Conservation (phyloP, 2,329 filamentous ascomycete species). For the Aaosphaeria pasadenensis region DNA sequence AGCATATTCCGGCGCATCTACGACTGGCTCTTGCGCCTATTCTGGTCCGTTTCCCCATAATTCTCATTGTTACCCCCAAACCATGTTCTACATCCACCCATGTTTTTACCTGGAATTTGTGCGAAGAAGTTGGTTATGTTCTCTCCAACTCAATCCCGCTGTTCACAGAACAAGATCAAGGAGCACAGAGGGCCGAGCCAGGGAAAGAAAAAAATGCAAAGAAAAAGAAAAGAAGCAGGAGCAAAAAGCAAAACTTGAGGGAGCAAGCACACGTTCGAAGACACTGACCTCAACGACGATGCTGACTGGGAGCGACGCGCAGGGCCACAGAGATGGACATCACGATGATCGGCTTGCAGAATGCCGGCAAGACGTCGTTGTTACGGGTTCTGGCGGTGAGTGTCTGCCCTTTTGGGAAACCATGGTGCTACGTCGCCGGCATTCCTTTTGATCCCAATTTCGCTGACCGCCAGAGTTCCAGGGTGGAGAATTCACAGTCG, state of each 20-base stretch:
- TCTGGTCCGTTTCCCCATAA: constrained; percentile 67
- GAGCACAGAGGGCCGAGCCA: too few relatives aligned
- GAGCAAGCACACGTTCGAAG: constrained; percentile 4
- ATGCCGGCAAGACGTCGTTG: constrained; percentile 95
- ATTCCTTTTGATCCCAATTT: constrained; percentile 12
- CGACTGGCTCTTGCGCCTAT: constrained; percentile 96
- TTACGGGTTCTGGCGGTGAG: constrained; percentile 92
- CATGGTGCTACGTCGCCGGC: constrained; percentile 22
- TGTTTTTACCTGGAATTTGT: too few relatives aligned
- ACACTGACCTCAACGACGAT: constrained; percentile 1
- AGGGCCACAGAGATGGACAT: constrained; percentile 99
- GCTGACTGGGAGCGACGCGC: constrained; percentile 19
- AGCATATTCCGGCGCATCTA: constrained; percentile 92
- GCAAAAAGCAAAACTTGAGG: constrained; percentile 15
- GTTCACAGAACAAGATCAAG: too few relatives aligned
- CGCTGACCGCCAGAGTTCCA: constrained; percentile 44
- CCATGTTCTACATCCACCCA: not conserved
- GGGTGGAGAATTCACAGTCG: constrained; percentile 98
- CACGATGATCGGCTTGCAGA: constrained; percentile 97
- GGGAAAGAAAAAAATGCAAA: too few relatives aligned
- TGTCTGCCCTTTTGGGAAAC: constrained; percentile 30
- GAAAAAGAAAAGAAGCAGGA: not conserved
- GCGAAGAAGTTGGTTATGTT: too few relatives aligned
- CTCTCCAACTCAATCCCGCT: too few relatives aligned
- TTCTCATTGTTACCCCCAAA: not conserved